phyloP scores from a whole-genome alignment of 139 green algal genomes.

The Tetradesmus lagerheimii region DNA sequence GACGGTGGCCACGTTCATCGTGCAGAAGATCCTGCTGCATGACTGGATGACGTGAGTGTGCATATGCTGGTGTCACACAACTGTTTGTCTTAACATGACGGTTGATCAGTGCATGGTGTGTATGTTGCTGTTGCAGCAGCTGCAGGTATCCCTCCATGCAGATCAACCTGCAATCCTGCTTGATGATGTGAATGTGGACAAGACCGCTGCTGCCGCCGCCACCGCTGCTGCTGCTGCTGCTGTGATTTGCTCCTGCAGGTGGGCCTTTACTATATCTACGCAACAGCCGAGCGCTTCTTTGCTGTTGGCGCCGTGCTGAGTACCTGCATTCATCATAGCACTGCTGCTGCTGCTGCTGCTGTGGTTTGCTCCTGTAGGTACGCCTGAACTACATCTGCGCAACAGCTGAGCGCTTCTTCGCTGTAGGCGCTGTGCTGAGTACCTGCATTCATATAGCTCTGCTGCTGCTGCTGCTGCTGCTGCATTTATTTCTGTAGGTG shows the following conservation, averaged over 20 bases:
- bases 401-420: constrained; percentile 99
- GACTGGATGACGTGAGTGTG: no score
- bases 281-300: constrained; percentile 99
- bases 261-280: constrained; percentile 97
- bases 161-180: no score
- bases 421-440: constrained; percentile 94
- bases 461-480: neutral
- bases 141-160: no score
- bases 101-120: no score
- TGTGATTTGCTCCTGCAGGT: constrained; percentile 64
- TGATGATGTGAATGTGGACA: no score
- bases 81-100: no score
- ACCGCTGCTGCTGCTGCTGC: neutral
- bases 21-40: constrained; percentile 99
- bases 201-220: no score
- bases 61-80: no score
- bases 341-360: neutral
- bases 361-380: neutral
- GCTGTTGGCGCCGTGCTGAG: constrained; percentile 93
- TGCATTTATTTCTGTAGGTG: constrained; percentile 60
- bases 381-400: constrained; percentile 96
- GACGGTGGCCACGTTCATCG: constrained; percentile 99
- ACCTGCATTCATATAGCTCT: no score
- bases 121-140: no score
- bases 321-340: no score